These are phyloP conservation scores for Alternaria hordeiaustralica DNA, from an alignment of 2,329 filamentous ascomycete genomes.

Conservation along the genomic window DNA sequence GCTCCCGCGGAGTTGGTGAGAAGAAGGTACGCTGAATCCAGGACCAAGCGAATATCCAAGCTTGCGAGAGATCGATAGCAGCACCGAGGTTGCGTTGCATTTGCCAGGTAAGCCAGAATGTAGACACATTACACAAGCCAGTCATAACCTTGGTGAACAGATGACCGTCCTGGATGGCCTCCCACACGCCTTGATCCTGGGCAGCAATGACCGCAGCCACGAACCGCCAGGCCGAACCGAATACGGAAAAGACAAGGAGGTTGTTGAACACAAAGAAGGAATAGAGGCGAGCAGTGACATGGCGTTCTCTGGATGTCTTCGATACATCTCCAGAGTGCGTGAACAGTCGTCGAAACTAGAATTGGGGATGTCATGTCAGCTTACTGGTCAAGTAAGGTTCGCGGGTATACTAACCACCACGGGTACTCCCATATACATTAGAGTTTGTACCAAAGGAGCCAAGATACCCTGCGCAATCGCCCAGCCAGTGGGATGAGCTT, in stretches of 20 bases:
- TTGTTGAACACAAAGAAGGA: constrained; percentile 99
- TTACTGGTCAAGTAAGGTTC: neutral
- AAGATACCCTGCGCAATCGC: constrained; percentile 89
- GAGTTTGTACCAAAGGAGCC: constrained; percentile 82
- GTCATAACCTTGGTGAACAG: constrained; percentile 71
- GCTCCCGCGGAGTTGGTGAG: constrained; percentile 84
- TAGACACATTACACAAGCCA: constrained; percentile 80
- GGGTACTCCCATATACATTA: constrained; percentile 85
- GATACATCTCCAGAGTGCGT: constrained; percentile 85
- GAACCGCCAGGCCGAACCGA: constrained; percentile 84
- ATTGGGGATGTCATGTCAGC: neutral
- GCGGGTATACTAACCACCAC: constrained; percentile 60
- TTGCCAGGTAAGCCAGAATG: constrained; percentile 90
- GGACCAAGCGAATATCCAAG: constrained; percentile 79
- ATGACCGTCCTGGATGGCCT: constrained; percentile 70
- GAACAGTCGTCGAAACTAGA: constrained; percentile 78
- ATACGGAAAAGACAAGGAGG: constrained; percentile 88
- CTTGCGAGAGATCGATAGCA: constrained; percentile 84
- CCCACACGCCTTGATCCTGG: constrained; percentile 64
- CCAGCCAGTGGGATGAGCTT: constrained; percentile 72
- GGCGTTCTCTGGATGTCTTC: constrained; percentile 84
- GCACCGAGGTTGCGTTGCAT: constrained; percentile 85
- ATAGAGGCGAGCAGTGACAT: constrained; percentile 89
- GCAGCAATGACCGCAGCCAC: constrained; percentile 67
- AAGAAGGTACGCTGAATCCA: constrained; percentile 82